Conservation (phyloP, 768 basidiomycete species). For the Lentinula detonsa region DNA sequence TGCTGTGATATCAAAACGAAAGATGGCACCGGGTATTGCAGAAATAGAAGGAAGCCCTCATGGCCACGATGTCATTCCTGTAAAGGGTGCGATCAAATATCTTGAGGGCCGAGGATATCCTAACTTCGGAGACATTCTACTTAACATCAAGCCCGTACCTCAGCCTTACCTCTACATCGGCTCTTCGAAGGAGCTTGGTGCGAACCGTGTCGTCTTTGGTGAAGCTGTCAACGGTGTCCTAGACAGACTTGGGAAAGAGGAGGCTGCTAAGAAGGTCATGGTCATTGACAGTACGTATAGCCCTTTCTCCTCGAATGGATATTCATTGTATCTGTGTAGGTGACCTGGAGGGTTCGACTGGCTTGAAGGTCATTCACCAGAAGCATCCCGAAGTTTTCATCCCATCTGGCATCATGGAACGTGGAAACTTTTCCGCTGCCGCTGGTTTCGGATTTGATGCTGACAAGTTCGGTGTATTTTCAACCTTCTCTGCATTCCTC, state of each 20-base stretch:
- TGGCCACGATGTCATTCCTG: constrained; percentile 82
- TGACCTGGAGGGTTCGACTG: constrained; percentile 87
- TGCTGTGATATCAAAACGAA: constrained; percentile 69
- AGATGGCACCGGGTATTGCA: constrained; percentile 63
- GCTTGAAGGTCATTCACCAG: constrained; percentile 81
- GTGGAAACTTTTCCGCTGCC: constrained; percentile 78
- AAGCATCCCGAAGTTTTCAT: constrained; percentile 87
- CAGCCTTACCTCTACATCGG: constrained; percentile 62
- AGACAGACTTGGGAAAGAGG: constrained; percentile 69
- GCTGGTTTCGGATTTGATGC: constrained; percentile 83
- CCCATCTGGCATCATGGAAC: constrained; percentile 83
- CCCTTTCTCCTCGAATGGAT: not conserved
- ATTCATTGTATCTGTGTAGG: constrained; percentile 30
- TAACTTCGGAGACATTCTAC: constrained; percentile 47
- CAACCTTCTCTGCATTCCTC: constrained; percentile 87
- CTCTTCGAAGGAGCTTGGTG: constrained; percentile 66
- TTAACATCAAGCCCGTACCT: constrained; percentile 53
- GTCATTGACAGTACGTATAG: constrained; percentile 63
- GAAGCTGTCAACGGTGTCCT: constrained; percentile 79
- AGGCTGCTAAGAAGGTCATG: constrained; percentile 74
- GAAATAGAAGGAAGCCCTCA: constrained; percentile 76
- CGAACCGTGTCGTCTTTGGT: constrained; percentile 80
- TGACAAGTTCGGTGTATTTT: constrained; percentile 83
- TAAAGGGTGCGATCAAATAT: constrained; percentile 75
- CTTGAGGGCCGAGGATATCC: constrained; percentile 59